Percentiles rank a stretch among this genome's conserved stretches.
phyloP scores from a whole-genome alignment of 306 rosid genomes.

The Betula pendula region DNA sequence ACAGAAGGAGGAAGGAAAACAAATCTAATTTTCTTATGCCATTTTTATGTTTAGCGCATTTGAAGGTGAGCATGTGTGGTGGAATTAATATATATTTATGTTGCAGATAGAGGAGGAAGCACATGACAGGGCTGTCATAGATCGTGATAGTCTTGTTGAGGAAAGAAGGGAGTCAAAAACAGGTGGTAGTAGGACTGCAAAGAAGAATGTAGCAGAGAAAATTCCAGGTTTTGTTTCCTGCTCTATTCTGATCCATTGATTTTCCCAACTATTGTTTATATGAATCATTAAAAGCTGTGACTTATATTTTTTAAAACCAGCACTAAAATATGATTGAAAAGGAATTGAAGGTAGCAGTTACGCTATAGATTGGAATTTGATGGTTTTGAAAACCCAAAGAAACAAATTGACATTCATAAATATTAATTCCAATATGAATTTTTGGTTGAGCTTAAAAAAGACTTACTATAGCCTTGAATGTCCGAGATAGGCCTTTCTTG shows the following conservation, averaged over 20 bases:
- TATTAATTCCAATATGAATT: background rate
- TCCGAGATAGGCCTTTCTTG: background rate
- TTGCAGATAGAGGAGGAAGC: slow-evolving; percentile 58
- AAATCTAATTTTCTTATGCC: background rate
- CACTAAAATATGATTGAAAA: background rate
- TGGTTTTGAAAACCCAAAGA: background rate
- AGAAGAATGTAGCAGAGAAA: slow-evolving; percentile 35
- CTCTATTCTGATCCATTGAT: slow-evolving; percentile 5
- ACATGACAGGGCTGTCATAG: slow-evolving; percentile 10
- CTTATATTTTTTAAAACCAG: background rate
- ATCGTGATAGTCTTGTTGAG: slow-evolving; percentile 22
- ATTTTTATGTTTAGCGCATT: background rate
- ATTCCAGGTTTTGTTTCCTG: slow-evolving; percentile 42
- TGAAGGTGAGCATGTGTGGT: slow-evolving; percentile 2
- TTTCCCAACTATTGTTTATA: background rate
- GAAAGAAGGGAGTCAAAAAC: slow-evolving; percentile 29
- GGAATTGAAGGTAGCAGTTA: background rate
- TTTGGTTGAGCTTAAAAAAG: background rate
- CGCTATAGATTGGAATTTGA: background rate
- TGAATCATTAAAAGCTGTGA: background rate
- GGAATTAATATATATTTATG: slow-evolving; percentile 29
- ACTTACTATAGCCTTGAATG: too few relatives aligned
- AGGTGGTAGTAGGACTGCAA: slow-evolving; percentile 28
- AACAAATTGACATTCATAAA: background rate
- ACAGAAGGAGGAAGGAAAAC: background rate